Conservation (phyloP, 2,329 filamentous ascomycete species). For the Penicillium sp. region DNA sequence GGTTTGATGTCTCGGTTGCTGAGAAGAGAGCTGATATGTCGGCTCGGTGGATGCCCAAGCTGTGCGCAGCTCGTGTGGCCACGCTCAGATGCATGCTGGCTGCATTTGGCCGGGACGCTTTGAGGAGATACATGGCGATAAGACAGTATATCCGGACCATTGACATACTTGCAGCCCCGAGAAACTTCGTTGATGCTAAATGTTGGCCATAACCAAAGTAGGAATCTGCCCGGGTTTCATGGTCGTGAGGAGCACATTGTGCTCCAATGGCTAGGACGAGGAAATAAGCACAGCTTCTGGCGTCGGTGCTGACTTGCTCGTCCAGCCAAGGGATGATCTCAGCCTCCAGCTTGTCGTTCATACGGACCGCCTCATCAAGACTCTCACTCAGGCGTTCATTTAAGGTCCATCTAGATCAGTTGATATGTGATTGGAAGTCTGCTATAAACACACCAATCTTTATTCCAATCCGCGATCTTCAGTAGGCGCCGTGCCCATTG, state of each 20-base stretch:
- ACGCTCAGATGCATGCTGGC: conserved; percentile 1
- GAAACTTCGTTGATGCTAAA: not conserved
- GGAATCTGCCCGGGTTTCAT: not conserved
- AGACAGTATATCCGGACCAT: not conserved
- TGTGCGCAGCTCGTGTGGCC: not conserved
- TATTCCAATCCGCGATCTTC: too few relatives aligned
- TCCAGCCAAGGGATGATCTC: not conserved
- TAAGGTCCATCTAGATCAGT: too few relatives aligned
- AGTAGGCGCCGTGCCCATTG: too few relatives aligned
- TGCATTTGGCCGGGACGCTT: not conserved
- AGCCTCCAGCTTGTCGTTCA: too few relatives aligned
- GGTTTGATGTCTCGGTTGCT: conserved; percentile 27
- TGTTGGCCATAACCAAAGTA: not conserved
- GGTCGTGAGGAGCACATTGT: not conserved
- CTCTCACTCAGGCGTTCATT: too few relatives aligned
- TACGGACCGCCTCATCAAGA: too few relatives aligned
- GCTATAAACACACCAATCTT: too few relatives aligned
- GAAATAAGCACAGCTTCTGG: not conserved
- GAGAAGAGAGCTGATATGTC: not conserved
- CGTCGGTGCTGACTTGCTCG: not conserved
- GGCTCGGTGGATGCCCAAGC: conserved; percentile 21
- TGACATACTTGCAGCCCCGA: not conserved
- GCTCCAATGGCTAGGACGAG: not conserved
- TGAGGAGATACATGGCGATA: conserved; percentile 1
- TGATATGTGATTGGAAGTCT: too few relatives aligned